A percentile compares a stretch with the other conserved stretches of the same genome.
These are phyloP conservation scores for Eragrostis curvula DNA, from an alignment of 176 grass and related monocot species.

Conservation along the genomic window DNA sequence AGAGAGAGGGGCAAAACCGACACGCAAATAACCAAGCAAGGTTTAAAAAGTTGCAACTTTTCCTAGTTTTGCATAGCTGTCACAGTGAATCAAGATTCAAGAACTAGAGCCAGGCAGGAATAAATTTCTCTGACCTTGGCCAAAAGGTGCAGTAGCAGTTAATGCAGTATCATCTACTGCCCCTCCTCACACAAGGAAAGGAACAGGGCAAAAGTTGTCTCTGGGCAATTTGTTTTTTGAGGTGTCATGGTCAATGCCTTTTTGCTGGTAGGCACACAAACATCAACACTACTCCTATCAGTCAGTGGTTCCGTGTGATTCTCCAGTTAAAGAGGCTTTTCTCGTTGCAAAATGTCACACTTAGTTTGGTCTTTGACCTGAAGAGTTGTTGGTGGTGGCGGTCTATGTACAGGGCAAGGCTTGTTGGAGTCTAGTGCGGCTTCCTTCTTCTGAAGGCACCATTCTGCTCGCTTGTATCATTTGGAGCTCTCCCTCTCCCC, in stretches of 20 bases:
- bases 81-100: constrained; percentile 23
- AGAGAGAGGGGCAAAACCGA: constrained; percentile 3
- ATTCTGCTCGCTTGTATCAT: constrained; percentile 52
- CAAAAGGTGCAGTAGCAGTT: constrained; percentile 41
- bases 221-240: constrained; percentile 30
- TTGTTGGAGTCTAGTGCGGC: constrained; percentile 47
- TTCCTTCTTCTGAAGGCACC: constrained; percentile 45
- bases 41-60: constrained; percentile 54
- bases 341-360: constrained; percentile 28
- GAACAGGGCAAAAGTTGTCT: constrained; percentile 35
- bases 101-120: constrained; percentile 11
- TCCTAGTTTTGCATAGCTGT: constrained; percentile 49
- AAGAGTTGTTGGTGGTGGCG: constrained; percentile 30
- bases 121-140: constrained; percentile 50
- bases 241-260: constrained; percentile 62
- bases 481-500: constrained; percentile 11
- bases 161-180: constrained; percentile 12
- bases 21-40: constrained; percentile 47
- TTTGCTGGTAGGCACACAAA: constrained; percentile 20
- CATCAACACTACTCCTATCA: neutral
- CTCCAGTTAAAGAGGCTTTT: constrained; percentile 26
- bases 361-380: constrained; percentile 44
- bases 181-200: constrained; percentile 30
- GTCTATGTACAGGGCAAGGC: constrained; percentile 30
- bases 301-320: constrained; percentile 18